Percentiles rank a stretch among this genome's conserved stretches.
phyloP scores from a whole-genome alignment of 345 rosid species.

The Kandelia obovata region DNA sequence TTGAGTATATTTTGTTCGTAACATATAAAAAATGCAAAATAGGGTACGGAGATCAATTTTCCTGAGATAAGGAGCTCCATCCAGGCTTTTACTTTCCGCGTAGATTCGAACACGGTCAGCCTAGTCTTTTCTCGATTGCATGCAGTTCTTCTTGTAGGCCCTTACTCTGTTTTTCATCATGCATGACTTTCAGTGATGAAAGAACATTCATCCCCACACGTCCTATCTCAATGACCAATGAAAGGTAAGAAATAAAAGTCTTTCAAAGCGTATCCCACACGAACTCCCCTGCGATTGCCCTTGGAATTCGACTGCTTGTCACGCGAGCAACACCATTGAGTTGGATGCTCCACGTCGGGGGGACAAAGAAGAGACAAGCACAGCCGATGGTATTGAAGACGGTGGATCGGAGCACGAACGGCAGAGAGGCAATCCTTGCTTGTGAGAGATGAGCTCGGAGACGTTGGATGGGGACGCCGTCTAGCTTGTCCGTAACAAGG shows the following conservation, averaged over 20 bases:
- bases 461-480: constrained; percentile 32
- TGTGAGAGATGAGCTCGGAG: background rate
- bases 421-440: constrained; percentile 17
- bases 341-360: constrained; percentile 27
- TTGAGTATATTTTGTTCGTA: no score
- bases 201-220: constrained; percentile 17
- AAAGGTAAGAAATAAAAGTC: background rate
- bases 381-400: constrained; percentile 26
- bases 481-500: no score
- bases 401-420: constrained; percentile 33
- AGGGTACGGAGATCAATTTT: constrained; percentile 5
- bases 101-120: constrained; percentile 7
- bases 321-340: constrained; percentile 37
- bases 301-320: constrained; percentile 28
- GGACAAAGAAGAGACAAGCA: constrained; percentile 48
- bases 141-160: constrained; percentile 16
- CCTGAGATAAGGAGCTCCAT: constrained; percentile 28
- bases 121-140: constrained; percentile 7
- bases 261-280: background rate
- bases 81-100: constrained; percentile 21
- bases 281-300: constrained; percentile 11
- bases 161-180: constrained; percentile 16
- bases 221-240: constrained; percentile 11
- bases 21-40: no score
- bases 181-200: constrained; percentile 28